A percentile compares a stretch with the other conserved stretches of the same genome.
Conservation (phyloP, 768 basidiomycete species). For the Russula brevipes region DNA sequence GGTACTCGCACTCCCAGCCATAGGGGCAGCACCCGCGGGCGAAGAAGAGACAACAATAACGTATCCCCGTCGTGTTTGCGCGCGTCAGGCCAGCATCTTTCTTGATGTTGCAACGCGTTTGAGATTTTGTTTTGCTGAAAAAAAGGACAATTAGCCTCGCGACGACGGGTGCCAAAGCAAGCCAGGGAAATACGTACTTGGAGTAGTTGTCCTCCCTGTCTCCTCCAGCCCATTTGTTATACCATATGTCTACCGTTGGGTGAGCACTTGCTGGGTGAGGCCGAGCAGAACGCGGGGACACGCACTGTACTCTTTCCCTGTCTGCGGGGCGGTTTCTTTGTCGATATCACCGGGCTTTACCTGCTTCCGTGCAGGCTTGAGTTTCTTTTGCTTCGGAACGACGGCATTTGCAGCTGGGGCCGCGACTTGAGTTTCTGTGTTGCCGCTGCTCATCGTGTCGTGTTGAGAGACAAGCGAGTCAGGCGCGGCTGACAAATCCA, state of each 20-base stretch:
- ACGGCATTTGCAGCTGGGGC: slow-evolving; percentile 1
- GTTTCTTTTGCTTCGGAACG: slow-evolving; percentile 49
- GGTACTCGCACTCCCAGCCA: slow-evolving; percentile 96
- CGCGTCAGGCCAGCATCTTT: slow-evolving; percentile 90
- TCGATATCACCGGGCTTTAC: slow-evolving; percentile 88
- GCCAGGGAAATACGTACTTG: slow-evolving; percentile 51
- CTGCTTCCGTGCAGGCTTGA: slow-evolving; percentile 90
- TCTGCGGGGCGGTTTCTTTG: slow-evolving; percentile 82
- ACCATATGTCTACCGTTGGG: slow-evolving; percentile 77
- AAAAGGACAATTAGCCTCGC: slow-evolving; percentile 10
- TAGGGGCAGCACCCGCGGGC: slow-evolving; percentile 96
- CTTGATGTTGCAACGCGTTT: slow-evolving; percentile 86
- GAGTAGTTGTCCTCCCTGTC: slow-evolving; percentile 96
- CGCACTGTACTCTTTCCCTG: slow-evolving; percentile 95
- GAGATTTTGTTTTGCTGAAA: slow-evolving; percentile 84
- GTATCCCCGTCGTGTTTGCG: slow-evolving; percentile 88
- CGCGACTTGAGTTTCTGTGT: slow-evolving; percentile 18
- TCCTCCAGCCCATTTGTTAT: slow-evolving; percentile 99
- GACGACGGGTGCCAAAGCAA: not conserved
- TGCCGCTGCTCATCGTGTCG: slow-evolving; percentile 16
- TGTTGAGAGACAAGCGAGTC: not conserved
- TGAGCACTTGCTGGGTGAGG: not conserved
- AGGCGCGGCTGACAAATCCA: not conserved
- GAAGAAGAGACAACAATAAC: slow-evolving; percentile 94
- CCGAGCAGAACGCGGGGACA: slow-evolving; percentile 26